Conservation (phyloP, 164 flowering plant genomes). For the Aristolochia fimbriata region DNA sequence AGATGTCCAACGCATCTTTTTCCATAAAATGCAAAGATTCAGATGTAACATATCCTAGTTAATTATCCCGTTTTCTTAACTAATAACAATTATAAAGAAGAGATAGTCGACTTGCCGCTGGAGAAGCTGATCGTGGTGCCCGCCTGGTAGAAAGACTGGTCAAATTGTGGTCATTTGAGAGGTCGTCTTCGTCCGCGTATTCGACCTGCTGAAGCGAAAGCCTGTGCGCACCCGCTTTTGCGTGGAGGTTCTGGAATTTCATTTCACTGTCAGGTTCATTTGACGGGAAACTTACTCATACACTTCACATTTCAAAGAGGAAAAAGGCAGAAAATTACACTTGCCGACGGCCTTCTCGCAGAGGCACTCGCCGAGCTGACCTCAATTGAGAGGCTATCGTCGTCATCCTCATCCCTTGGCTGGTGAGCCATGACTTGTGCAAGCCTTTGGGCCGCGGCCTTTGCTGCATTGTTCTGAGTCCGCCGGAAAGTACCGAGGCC, state of each 20-base stretch:
- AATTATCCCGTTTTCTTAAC: background rate
- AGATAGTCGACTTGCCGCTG: background rate
- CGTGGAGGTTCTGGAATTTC: background rate
- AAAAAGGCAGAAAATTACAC: too few species aligned
- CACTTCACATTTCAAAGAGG: too few species aligned
- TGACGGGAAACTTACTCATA: too few species aligned
- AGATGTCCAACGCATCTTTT: background rate
- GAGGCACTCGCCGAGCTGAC: background rate
- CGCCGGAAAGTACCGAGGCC: constrained; percentile 25
- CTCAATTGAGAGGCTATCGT: constrained; percentile 23
- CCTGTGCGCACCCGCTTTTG: background rate
- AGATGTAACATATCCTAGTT: too few species aligned
- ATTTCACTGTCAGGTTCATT: too few species aligned
- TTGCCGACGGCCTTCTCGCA: too few species aligned
- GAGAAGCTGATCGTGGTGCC: background rate
- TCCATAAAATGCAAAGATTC: background rate
- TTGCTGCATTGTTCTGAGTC: constrained; percentile 51
- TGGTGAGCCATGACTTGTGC: constrained; percentile 81
- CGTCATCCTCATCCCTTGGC: constrained; percentile 38
- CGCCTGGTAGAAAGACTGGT: background rate
- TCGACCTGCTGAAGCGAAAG: background rate
- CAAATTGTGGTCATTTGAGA: background rate
- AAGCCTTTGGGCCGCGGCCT: constrained; percentile 88
- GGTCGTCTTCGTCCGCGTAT: background rate
- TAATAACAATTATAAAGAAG: background rate